phyloP scores from a whole-genome alignment of 768 basidiomycete genomes.

The Antrodiella citrinella region DNA sequence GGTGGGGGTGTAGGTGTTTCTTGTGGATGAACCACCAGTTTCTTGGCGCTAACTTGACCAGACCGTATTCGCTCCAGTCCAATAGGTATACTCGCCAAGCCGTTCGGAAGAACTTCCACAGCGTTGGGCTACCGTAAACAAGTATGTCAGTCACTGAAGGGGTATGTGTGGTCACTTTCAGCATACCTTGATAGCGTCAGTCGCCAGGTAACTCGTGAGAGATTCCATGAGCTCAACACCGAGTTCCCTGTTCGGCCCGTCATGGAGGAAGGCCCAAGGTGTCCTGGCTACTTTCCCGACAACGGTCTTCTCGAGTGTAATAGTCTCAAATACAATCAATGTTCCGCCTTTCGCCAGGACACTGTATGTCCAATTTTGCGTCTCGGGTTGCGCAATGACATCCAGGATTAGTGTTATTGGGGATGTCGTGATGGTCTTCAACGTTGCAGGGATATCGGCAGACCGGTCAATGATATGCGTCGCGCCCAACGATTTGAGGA shows the following conservation, averaged over 20 bases:
- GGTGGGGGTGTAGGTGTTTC: slow-evolving; percentile 8
- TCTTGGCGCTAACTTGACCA: slow-evolving; percentile 13
- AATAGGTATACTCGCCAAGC: slow-evolving; percentile 13
- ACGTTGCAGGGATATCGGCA: slow-evolving; percentile 1
- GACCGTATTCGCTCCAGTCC: slow-evolving; percentile 15
- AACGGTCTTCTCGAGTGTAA: too few species aligned
- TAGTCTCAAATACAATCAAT: too few species aligned
- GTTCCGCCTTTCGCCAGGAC: slow-evolving; percentile 18
- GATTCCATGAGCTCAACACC: too few species aligned
- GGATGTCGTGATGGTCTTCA: slow-evolving; percentile 13
- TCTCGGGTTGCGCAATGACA: slow-evolving; percentile 15
- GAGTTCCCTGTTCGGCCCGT: too few species aligned
- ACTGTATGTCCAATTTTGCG: slow-evolving; percentile 15
- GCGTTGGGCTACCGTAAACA: slow-evolving; percentile 13
- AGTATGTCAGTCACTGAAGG: too few species aligned
- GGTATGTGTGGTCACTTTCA: too few species aligned
- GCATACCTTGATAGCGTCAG: too few species aligned
- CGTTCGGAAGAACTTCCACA: slow-evolving; percentile 16
- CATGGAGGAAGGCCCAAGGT: too few species aligned
- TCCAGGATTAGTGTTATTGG: slow-evolving; percentile 20
- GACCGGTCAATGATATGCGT: slow-evolving; percentile 23
- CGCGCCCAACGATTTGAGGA: slow-evolving; percentile 21
- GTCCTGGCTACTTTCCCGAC: too few species aligned
- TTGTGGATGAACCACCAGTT: slow-evolving; percentile 12
- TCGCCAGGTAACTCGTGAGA: too few species aligned